A percentile compares a stretch with the other conserved stretches of the same genome.
Conservation (phyloP, 495 filamentous ascomycete species). For the Penicillium pancosmium region DNA sequence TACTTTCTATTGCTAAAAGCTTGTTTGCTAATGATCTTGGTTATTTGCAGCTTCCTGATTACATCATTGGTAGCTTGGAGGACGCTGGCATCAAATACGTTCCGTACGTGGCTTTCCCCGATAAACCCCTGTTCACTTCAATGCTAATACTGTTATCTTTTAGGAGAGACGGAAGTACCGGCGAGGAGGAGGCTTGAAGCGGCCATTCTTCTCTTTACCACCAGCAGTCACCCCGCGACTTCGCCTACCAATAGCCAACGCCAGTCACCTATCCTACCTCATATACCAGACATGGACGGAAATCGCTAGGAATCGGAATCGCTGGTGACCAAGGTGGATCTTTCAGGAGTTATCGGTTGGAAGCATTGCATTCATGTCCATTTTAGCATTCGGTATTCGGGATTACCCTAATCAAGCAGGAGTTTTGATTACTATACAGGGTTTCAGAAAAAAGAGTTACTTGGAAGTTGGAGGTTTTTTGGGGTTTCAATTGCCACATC, state of each 20-base stretch:
- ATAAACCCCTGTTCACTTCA: not conserved
- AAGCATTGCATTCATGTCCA: slow-evolving; percentile 27
- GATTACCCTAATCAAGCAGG: slow-evolving; percentile 13
- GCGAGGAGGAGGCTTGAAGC: slow-evolving; percentile 48
- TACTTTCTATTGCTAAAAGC: not conserved
- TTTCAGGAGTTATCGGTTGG: slow-evolving; percentile 28
- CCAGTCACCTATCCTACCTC: not conserved
- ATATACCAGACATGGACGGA: not conserved
- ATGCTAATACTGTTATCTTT: slow-evolving; percentile 13
- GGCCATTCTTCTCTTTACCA: slow-evolving; percentile 5
- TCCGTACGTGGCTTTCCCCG: slow-evolving; percentile 47
- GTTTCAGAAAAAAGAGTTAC: slow-evolving; percentile 1
- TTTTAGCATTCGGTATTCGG: slow-evolving; percentile 18
- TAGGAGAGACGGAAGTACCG: slow-evolving; percentile 54
- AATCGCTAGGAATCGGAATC: not conserved
- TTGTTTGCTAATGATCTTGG: not conserved
- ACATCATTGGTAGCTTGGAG: slow-evolving; percentile 65
- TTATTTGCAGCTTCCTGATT: slow-evolving; percentile 55
- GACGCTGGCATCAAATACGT: slow-evolving; percentile 72
- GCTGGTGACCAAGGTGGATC: slow-evolving; percentile 1
- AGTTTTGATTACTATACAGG: slow-evolving; percentile 8
- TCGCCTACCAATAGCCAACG: not conserved
- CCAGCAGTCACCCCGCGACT: not conserved
- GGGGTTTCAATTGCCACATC: not conserved
- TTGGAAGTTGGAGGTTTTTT: not conserved